Conservation (phyloP, 2,329 filamentous ascomycete genomes). For the Lecanicillium sp. region DNA sequence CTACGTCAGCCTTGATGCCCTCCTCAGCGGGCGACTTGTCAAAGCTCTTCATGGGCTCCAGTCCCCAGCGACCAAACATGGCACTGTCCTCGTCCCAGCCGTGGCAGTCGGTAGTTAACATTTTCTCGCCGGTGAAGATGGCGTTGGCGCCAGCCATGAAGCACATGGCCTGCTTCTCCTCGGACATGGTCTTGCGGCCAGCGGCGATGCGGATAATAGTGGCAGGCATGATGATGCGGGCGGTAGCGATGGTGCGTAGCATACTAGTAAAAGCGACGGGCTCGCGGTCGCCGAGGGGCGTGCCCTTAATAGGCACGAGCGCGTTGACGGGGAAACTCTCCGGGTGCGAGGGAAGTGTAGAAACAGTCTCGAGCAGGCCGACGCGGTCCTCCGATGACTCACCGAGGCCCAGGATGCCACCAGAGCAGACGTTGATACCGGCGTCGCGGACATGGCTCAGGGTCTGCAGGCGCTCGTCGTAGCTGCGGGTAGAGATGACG, state of each 20-base stretch:
- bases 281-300: slow-evolving; percentile 69
- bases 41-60: slow-evolving; percentile 66
- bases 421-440: slow-evolving; percentile 84
- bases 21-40: slow-evolving; percentile 25
- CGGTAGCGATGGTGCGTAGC: slow-evolving; percentile 77
- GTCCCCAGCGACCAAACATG: slow-evolving; percentile 79
- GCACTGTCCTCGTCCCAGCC: slow-evolving; percentile 83
- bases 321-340: slow-evolving; percentile 91
- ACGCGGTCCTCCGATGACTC: slow-evolving; percentile 75
- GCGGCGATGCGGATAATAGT: slow-evolving; percentile 86
- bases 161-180: slow-evolving; percentile 84
- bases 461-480: slow-evolving; percentile 80
- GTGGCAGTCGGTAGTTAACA: slow-evolving; percentile 87
- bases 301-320: slow-evolving; percentile 84
- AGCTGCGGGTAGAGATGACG: slow-evolving; percentile 78
- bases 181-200: slow-evolving; percentile 74
- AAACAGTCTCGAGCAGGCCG: slow-evolving; percentile 75
- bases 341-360: slow-evolving; percentile 73
- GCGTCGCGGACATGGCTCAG: slow-evolving; percentile 75
- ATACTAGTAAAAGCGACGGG: slow-evolving; percentile 72
- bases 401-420: slow-evolving; percentile 80
- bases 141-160: slow-evolving; percentile 90
- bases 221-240: slow-evolving; percentile 72
- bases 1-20: slow-evolving; percentile 9
- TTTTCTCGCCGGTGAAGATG: slow-evolving; percentile 94